Evolutionary conservation across 2,329 filamentous ascomycete species (phyloP).

Genomic region (Nigrograna mackinnonii): DNA sequence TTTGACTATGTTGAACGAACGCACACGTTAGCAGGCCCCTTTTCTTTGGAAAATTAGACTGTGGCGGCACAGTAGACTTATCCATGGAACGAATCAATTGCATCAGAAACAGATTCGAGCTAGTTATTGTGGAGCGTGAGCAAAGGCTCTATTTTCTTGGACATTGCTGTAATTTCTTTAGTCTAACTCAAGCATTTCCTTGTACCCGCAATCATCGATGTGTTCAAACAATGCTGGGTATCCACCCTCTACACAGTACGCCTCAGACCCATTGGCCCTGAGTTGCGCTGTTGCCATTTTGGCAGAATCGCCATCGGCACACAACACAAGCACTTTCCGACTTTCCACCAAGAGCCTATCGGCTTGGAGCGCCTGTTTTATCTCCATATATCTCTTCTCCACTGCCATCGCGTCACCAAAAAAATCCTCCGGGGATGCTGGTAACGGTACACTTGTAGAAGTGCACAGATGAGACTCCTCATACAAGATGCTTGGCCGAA

Average conservation of each 20-base stretch:
- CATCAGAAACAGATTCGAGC: not conserved
- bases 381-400: conserved; percentile 6
- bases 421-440: conserved; percentile 2
- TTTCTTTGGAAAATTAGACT: not conserved
- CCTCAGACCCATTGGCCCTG: conserved; percentile 8
- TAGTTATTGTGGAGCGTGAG: not conserved
- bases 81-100: not conserved
- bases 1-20: no score
- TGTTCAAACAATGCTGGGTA: conserved; percentile 4
- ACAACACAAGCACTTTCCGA: conserved; percentile 6
- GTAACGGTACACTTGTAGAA: conserved; percentile 5
- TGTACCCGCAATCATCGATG: no score
- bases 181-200: no score
- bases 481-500: conserved; percentile 1
- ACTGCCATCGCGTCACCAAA: conserved; percentile 8
- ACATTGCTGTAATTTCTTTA: not conserved
- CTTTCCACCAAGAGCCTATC: conserved; percentile 1
- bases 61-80: not conserved
- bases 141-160: not conserved
- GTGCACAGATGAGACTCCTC: conserved; percentile 3
- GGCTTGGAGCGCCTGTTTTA: conserved; percentile 1
- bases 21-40: not conserved
- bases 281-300: conserved; percentile 8
- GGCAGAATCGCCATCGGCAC: conserved; percentile 6
- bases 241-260: conserved; percentile 9